Percentiles rank a stretch among this genome's conserved stretches.
Conservation (phyloP, 2,329 filamentous ascomycete genomes). For the Fusarium miscanthi region DNA sequence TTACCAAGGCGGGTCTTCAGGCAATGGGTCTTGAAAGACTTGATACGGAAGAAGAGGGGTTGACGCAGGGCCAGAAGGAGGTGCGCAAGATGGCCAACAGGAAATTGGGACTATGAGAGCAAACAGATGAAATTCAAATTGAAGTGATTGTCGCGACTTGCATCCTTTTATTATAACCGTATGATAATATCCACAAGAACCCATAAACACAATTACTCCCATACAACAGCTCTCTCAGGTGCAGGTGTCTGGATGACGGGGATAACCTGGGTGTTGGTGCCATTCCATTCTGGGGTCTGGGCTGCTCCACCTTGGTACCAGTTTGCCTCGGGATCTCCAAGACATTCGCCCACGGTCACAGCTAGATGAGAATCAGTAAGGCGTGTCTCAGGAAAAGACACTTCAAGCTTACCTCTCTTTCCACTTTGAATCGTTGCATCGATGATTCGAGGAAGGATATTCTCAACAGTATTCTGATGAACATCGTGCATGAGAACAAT, state of each 20-base stretch:
- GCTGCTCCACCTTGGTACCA: slow-evolving; percentile 8
- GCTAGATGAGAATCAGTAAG: accelerated
- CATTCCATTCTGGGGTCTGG: neutral
- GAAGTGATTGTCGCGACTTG: neutral
- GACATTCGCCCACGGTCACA: slow-evolving; percentile 22
- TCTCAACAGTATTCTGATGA: slow-evolving; percentile 16
- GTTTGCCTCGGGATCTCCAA: slow-evolving; percentile 22
- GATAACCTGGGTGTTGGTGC: neutral
- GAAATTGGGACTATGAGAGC: neutral
- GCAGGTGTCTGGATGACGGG: neutral
- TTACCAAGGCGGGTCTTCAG: neutral
- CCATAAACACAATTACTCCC: neutral
- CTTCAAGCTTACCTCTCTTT: neutral
- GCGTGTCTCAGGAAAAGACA: accelerated
- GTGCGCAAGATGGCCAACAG: neutral
- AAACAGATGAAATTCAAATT: neutral
- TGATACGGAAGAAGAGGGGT: neutral
- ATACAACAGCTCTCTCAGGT: neutral
- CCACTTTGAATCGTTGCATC: slow-evolving; percentile 4
- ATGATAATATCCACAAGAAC: accelerated
- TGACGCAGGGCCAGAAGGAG: neutral
- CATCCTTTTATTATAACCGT: neutral
- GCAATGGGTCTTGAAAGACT: neutral
- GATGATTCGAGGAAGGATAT: slow-evolving; percentile 15
- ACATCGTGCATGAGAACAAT: slow-evolving; percentile 26